phyloP scores from a whole-genome alignment of 257 asterid genomes.

The Paulownia fortunei region DNA sequence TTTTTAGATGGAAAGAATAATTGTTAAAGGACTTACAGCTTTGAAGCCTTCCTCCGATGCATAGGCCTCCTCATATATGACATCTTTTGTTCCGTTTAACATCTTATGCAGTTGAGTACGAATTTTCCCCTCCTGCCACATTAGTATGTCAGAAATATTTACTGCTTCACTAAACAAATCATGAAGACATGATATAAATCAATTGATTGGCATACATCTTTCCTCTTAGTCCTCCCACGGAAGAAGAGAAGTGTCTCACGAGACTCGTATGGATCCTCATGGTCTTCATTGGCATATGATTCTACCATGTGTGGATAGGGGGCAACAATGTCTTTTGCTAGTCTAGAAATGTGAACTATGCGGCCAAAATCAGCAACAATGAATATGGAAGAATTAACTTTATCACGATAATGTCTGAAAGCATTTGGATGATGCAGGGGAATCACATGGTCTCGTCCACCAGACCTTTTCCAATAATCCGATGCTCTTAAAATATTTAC shows the following conservation, averaged over 20 bases:
- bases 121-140: conserved; percentile 80
- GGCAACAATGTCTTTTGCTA: conserved; percentile 88
- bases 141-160: conserved; percentile 13
- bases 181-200: not conserved
- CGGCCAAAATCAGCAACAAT: conserved; percentile 96
- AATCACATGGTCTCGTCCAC: conserved; percentile 86
- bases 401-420: conserved; percentile 73
- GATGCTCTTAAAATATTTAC: conserved; percentile 67
- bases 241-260: conserved; percentile 84
- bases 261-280: conserved; percentile 62
- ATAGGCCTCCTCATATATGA: conserved; percentile 64
- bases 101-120: conserved; percentile 61
- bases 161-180: not conserved
- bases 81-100: conserved; percentile 62
- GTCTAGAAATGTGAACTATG: conserved; percentile 58
- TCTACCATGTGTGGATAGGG: conserved; percentile 88
- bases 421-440: conserved; percentile 98
- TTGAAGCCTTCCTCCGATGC: conserved; percentile 76
- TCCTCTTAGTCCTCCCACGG: conserved; percentile 85
- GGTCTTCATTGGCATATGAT: conserved; percentile 56
- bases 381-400: conserved; percentile 71
- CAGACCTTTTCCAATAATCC: conserved; percentile 71
- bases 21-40: conserved; percentile 59
- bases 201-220: conserved; percentile 62
- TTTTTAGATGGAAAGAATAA: not conserved